Evolutionary conservation across 1,284 basidiomycete species (phyloP).

Genomic region (Athelia psychrophila): DNA sequence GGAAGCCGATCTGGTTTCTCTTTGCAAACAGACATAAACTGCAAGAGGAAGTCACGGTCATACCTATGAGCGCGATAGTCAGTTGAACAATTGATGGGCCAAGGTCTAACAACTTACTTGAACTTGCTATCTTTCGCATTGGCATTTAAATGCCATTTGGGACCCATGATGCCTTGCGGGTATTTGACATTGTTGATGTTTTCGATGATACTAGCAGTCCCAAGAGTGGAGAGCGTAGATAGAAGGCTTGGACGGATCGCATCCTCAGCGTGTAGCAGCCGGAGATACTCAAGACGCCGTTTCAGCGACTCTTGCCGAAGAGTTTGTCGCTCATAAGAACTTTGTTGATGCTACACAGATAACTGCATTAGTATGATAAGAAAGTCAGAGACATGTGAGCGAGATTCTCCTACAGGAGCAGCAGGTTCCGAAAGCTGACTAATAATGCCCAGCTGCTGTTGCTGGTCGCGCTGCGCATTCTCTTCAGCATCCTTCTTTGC

Average conservation of each 20-base stretch:
- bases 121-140: slow-evolving; percentile 29
- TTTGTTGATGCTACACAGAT: too few species aligned
- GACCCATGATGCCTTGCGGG: slow-evolving; percentile 83
- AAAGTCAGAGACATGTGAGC: too few species aligned
- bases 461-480: too few species aligned
- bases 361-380: too few species aligned
- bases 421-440: too few species aligned
- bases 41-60: slow-evolving; percentile 77
- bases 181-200: slow-evolving; percentile 81
- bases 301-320: too few species aligned
- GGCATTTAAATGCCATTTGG: slow-evolving; percentile 84
- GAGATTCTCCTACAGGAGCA: too few species aligned
- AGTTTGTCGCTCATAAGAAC: too few species aligned
- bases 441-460: too few species aligned
- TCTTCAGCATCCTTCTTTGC: slow-evolving; percentile 32
- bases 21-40: slow-evolving; percentile 76
- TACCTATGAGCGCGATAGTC: slow-evolving; percentile 41
- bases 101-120: background rate
- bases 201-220: slow-evolving; percentile 73
- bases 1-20: slow-evolving; percentile 72
- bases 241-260: slow-evolving; percentile 36
- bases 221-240: slow-evolving; percentile 58
- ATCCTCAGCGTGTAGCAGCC: slow-evolving; percentile 29
- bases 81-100: background rate
- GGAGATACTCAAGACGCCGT: too few species aligned